Evolutionary conservation across 768 basidiomycete species (phyloP).

Genomic region (Naganishia friedmannii): DNA sequence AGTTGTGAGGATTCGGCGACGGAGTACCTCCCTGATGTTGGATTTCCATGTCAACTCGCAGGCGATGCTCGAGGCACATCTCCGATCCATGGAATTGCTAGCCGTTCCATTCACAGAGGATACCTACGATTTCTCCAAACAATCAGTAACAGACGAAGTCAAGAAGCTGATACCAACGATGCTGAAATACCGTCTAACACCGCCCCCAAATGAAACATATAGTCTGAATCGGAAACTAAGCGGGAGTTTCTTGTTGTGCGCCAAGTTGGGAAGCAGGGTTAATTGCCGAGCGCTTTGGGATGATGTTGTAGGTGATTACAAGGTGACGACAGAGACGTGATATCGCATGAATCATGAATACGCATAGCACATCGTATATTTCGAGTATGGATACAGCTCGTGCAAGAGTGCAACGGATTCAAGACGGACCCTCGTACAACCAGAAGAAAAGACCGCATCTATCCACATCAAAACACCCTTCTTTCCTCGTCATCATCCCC

Average conservation of each 20-base stretch:
- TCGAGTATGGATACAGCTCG: constrained; percentile 12
- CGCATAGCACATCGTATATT: not conserved
- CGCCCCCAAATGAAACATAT: constrained; percentile 91
- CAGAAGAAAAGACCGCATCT: not conserved
- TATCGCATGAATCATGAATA: not conserved
- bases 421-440: constrained; percentile 8
- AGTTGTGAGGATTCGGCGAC: constrained; percentile 30
- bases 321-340: constrained; percentile 29
- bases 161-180: constrained; percentile 81
- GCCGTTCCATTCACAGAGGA: constrained; percentile 80
- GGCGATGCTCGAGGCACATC: constrained; percentile 83
- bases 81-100: constrained; percentile 75
- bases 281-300: constrained; percentile 76
- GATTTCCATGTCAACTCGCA: constrained; percentile 49
- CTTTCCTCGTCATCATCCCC: constrained; percentile 25
- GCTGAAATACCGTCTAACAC: constrained; percentile 80
- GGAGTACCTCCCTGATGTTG: not conserved
- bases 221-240: constrained; percentile 71
- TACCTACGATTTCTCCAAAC: constrained; percentile 70
- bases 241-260: constrained; percentile 56
- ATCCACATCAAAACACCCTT: constrained; percentile 10
- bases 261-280: constrained; percentile 67
- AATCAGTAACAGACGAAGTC: constrained; percentile 69
- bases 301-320: constrained; percentile 58
- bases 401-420: not conserved